Conservation (phyloP, 139 green algal species). For the Chlamydomonas eustigma region DNA sequence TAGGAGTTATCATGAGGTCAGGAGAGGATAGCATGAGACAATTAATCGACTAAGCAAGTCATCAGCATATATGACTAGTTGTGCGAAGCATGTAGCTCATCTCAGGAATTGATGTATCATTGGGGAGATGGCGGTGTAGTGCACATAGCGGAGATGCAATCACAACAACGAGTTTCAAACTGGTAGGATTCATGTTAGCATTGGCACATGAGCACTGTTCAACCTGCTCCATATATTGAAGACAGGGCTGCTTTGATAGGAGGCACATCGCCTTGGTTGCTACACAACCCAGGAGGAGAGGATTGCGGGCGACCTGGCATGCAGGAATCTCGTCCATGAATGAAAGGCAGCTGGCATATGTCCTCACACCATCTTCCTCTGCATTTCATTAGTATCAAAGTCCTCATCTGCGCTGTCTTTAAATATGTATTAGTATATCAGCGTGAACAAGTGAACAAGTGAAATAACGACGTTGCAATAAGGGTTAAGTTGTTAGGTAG, state of each 20-base stretch:
- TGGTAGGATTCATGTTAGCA: too few relatives aligned
- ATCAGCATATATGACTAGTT: too few relatives aligned
- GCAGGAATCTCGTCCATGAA: slow-evolving; percentile 33
- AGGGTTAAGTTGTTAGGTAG: too few relatives aligned
- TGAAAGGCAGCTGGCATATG: slow-evolving; percentile 36
- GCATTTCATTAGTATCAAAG: neutral
- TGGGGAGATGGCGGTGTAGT: too few relatives aligned
- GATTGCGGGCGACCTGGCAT: slow-evolving; percentile 11
- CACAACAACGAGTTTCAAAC: too few relatives aligned
- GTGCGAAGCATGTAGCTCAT: too few relatives aligned
- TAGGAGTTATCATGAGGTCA: too few relatives aligned
- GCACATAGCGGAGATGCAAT: too few relatives aligned
- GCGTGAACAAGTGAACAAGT: neutral
- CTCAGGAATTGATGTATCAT: too few relatives aligned
- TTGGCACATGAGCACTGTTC: neutral
- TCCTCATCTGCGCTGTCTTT: neutral
- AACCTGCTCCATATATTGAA: slow-evolving; percentile 31
- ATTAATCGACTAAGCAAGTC: too few relatives aligned
- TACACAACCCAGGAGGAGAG: slow-evolving; percentile 16
- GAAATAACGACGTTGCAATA: too few relatives aligned
- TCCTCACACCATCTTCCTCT: slow-evolving; percentile 39
- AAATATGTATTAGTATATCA: neutral
- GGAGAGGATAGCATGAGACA: too few relatives aligned
- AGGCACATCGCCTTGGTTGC: slow-evolving; percentile 35
- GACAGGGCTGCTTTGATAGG: slow-evolving; percentile 31